Base-by-base conservation (phyloP, 106 monocot genomes). In the Cymbidium sinense region DNA sequence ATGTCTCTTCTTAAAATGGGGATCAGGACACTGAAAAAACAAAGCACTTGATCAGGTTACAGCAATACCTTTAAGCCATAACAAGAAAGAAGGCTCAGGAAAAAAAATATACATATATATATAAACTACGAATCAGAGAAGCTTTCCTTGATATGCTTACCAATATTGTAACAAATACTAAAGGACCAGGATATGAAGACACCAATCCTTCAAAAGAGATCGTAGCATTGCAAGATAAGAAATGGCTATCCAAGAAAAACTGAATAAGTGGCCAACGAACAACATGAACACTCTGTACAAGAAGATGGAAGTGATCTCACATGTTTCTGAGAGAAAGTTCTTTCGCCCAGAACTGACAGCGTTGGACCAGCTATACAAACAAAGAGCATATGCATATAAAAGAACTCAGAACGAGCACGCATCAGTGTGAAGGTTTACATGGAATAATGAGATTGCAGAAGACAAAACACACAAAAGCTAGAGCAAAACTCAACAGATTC, bases 1-100 rank as follows among this genome's bases (percentile, higher is more conserved):
- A 85, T 94, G 94, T 50, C 87, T 87, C 74, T 90, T 88, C 83
- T 99, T 99, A 75, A 99, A 99, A 85, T 94, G 81, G 52, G 92
- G 94, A 79, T 99, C 98, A 20, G 94, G 98, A 50, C 92, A 99
- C 98, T 94, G 80, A 25, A 82, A 73, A 20, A 18, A 58, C 29
- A 50, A 34, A 70, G 34, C 0, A 20, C 74, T 77, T 43, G 73
- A 73, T 74, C 41, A 76, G 5, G 28, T 23, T 43, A 75, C n/a
- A 41, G 9, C 41, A 41, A 41, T 41, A 41, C 41, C 41, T 41
- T 41, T 9, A 41, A 41, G 9, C 41, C 41, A 41, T 7, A 6
- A 41, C 6, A 44, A 76, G 4, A 12, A 50, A n/a, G 31, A 50
- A n/a, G 20, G n/a, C 33, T 64, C 4, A 20, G 7, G 3, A 7